Percentiles rank a stretch among this genome's conserved stretches.
Conservation (phyloP, 2,329 filamentous ascomycete species). For the Drechmeria coniospora region DNA sequence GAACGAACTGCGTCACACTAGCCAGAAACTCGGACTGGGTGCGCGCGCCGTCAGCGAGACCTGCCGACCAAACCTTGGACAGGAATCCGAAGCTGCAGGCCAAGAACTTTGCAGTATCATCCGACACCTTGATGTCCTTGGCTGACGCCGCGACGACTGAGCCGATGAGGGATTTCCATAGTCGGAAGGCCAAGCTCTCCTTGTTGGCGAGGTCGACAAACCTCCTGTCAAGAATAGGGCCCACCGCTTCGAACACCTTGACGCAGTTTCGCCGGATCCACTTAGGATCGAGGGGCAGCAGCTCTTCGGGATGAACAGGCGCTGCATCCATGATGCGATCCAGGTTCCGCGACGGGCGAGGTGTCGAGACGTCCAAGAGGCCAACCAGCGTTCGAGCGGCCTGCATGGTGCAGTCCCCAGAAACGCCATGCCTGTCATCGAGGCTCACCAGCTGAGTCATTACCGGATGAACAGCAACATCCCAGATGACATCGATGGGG, state of each 20-base stretch:
- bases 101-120: constrained; percentile 68
- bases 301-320: constrained; percentile 49
- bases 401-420: constrained; percentile 37
- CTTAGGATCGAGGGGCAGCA: constrained; percentile 71
- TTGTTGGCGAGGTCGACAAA: constrained; percentile 48
- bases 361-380: constrained; percentile 45
- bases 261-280: constrained; percentile 66
- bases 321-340: constrained; percentile 49
- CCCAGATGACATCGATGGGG: constrained; percentile 68
- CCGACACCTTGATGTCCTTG: constrained; percentile 82
- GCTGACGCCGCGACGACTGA: constrained; percentile 52
- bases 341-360: constrained; percentile 55
- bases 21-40: constrained; percentile 35
- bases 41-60: constrained; percentile 26
- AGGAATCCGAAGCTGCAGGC: constrained; percentile 56
- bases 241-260: constrained; percentile 47
- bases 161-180: constrained; percentile 48
- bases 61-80: constrained; percentile 46
- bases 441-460: constrained; percentile 38
- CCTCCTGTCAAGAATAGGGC: constrained; percentile 42
- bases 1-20: constrained; percentile 35
- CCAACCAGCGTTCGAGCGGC: constrained; percentile 56
- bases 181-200: constrained; percentile 32
- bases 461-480: constrained; percentile 51
- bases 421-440: constrained; percentile 19